These are phyloP conservation scores for Salix purpurea DNA, from an alignment of 345 rosid genomes.

Conservation along the genomic window DNA sequence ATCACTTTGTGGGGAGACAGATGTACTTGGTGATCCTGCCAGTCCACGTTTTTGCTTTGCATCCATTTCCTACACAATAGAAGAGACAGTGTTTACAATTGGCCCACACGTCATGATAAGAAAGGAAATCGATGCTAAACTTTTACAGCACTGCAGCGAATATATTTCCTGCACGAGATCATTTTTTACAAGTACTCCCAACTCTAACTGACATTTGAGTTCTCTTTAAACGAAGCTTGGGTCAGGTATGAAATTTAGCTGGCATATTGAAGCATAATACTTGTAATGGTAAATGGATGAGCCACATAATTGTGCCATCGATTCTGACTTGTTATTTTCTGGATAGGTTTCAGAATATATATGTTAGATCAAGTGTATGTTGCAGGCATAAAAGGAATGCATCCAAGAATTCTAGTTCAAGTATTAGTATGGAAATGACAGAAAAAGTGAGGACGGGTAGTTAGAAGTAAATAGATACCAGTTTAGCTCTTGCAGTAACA, in stretches of 20 bases:
- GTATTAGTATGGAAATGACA: not conserved
- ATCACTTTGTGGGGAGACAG: conserved; percentile 61
- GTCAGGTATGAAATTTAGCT: not conserved
- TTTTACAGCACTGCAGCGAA: not conserved
- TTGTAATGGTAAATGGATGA: not conserved
- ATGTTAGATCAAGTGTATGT: not conserved
- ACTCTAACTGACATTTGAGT: not conserved
- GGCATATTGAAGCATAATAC: not conserved
- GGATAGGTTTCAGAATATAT: not conserved
- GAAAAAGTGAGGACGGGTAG: not conserved
- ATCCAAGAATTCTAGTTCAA: not conserved
- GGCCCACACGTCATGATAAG: not conserved
- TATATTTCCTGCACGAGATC: not conserved
- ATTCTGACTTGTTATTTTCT: not conserved
- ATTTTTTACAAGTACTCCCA: not conserved
- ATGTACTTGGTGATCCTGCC: conserved; percentile 54
- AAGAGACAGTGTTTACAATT: conserved; percentile 3
- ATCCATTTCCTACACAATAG: conserved; percentile 68
- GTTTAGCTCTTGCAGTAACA: conserved; percentile 80
- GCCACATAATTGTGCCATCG: not conserved
- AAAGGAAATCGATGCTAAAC: not conserved
- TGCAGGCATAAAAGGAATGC: not conserved
- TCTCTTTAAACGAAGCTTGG: not conserved
- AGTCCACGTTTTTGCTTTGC: conserved; percentile 61
- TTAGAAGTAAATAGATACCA: conserved; percentile 45